These are phyloP conservation scores for Fusarium continuum DNA, from an alignment of 2,329 filamentous ascomycete genomes.

Conservation along the genomic window DNA sequence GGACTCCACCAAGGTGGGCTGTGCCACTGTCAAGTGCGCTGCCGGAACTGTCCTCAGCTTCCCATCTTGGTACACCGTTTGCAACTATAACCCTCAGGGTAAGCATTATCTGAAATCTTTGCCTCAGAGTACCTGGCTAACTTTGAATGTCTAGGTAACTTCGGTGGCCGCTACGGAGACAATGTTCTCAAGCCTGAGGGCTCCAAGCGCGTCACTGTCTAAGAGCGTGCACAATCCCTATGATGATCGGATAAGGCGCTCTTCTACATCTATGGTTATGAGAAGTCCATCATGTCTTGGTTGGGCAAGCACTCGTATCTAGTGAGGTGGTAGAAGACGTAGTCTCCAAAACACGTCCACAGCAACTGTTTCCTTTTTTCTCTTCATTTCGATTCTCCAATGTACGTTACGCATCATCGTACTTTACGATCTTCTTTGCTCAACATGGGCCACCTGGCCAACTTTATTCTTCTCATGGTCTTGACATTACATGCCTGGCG, in stretches of 20 bases:
- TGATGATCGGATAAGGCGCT: slow-evolving; percentile 23
- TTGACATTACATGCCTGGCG: slow-evolving; percentile 38
- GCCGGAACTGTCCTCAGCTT: slow-evolving; percentile 58
- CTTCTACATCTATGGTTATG: slow-evolving; percentile 13
- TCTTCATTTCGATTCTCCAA: slow-evolving; percentile 47
- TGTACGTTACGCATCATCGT: slow-evolving; percentile 50
- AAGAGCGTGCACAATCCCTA: slow-evolving; percentile 21
- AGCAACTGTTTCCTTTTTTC: slow-evolving; percentile 30
- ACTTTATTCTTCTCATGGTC: slow-evolving; percentile 32
- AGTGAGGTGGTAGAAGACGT: slow-evolving; percentile 22
- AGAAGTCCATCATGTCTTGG: slow-evolving; percentile 20
- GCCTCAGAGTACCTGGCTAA: background rate
- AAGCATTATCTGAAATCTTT: slow-evolving; percentile 49
- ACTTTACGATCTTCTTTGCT: slow-evolving; percentile 47
- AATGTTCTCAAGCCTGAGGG: slow-evolving; percentile 59
- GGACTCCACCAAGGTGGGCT: slow-evolving; percentile 50
- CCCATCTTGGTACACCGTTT: slow-evolving; percentile 80
- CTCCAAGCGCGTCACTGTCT: slow-evolving; percentile 39
- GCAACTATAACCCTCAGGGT: slow-evolving; percentile 85
- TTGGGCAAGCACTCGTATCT: slow-evolving; percentile 23
- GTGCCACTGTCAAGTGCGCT: slow-evolving; percentile 76
- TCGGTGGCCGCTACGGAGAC: slow-evolving; percentile 57
- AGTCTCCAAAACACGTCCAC: slow-evolving; percentile 29
- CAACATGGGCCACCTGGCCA: slow-evolving; percentile 38
- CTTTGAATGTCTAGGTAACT: slow-evolving; percentile 55